These are phyloP conservation scores for Prunus mongolica DNA, from an alignment of 306 rosid species.

Conservation along the genomic window DNA sequence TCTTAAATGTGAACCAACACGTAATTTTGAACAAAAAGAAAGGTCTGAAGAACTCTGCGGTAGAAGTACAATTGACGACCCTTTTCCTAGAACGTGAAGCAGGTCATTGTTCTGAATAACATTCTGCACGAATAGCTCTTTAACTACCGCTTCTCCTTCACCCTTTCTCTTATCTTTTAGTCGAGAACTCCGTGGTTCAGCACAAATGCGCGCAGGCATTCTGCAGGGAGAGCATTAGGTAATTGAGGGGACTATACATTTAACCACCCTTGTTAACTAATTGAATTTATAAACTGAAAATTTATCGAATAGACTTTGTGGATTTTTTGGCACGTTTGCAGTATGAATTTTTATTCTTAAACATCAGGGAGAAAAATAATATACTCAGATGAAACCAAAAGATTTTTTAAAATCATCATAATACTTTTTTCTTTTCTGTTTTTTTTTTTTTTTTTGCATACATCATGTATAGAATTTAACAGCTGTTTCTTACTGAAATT, in stretches of 20 bases:
- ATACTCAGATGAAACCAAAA: neutral
- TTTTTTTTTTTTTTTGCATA: neutral
- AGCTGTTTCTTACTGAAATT: neutral
- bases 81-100: slow-evolving; percentile 77
- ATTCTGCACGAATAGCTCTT: slow-evolving; percentile 78
- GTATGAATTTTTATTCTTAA: neutral
- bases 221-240: slow-evolving; percentile 47
- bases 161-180: slow-evolving; percentile 87
- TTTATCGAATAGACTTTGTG: neutral
- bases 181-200: slow-evolving; percentile 90
- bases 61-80: slow-evolving; percentile 74
- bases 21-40: slow-evolving; percentile 77
- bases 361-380: neutral
- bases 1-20: slow-evolving; percentile 59
- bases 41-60: slow-evolving; percentile 77
- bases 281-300: neutral
- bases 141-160: slow-evolving; percentile 90
- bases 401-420: neutral
- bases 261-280: neutral
- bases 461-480: neutral
- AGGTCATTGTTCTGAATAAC: slow-evolving; percentile 68
- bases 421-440: neutral
- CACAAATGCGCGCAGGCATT: slow-evolving; percentile 44
- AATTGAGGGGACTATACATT: slow-evolving; percentile 12
- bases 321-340: neutral